Percentiles rank a stretch among this genome's conserved stretches.
Conservation (phyloP, 495 filamentous ascomycete genomes). For the Talaromyces wortmannii region DNA sequence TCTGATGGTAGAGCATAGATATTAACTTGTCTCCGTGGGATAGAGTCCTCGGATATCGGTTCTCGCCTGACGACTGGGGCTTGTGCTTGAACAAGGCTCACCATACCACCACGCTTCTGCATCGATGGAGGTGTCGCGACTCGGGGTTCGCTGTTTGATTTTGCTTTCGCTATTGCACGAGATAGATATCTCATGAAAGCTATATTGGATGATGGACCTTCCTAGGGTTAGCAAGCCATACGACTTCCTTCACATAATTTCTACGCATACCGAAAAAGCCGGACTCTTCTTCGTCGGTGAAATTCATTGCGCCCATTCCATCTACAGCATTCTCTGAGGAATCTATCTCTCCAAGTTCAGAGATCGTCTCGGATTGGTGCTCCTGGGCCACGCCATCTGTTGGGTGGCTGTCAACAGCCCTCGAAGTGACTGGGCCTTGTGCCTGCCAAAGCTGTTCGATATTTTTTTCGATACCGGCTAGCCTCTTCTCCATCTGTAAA, state of each 20-base stretch:
- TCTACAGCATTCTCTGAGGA: conserved; percentile 25
- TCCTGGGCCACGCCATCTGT: not conserved
- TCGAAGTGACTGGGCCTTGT: not conserved
- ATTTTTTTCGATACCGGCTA: not conserved
- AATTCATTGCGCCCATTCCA: conserved; percentile 35
- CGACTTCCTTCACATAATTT: not conserved
- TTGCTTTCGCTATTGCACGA: conserved; percentile 14
- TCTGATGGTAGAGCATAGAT: conserved; percentile 18
- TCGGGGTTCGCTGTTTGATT: not conserved
- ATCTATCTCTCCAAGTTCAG: conserved; percentile 8
- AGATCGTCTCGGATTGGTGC: not conserved
- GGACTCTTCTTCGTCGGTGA: conserved; percentile 37
- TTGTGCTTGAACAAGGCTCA: conserved; percentile 15
- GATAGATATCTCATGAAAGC: conserved; percentile 33
- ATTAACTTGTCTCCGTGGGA: conserved; percentile 4
- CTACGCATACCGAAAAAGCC: conserved; percentile 33
- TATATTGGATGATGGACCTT: conserved; percentile 41
- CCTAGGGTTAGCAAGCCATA: conserved; percentile 15
- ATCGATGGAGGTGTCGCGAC: not conserved
- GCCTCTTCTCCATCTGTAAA: not conserved
- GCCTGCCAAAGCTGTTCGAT: not conserved
- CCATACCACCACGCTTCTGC: conserved; percentile 8
- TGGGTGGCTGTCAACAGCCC: not conserved
- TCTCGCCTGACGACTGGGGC: not conserved
- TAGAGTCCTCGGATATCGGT: not conserved